phyloP scores from a whole-genome alignment of 331 rosid genomes.

The Erythrophleum ivorense region DNA sequence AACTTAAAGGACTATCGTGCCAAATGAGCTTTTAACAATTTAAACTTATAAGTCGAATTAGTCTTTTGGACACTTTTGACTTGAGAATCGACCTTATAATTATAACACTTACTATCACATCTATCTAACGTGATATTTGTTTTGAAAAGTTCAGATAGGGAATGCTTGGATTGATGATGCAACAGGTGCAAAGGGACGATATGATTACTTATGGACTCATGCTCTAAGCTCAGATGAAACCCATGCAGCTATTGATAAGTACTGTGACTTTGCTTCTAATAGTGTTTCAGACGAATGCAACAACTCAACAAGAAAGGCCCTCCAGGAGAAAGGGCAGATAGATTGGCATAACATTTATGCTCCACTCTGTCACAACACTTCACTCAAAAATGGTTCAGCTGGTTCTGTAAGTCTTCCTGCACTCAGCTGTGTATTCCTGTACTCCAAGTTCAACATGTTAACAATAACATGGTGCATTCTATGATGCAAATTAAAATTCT shows the following conservation, averaged over 20 bases:
- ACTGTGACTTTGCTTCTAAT: slow-evolving; percentile 39
- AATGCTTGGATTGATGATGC: slow-evolving; percentile 20
- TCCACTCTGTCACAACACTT: slow-evolving; percentile 41
- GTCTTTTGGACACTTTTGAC: too few species aligned
- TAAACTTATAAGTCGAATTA: too few species aligned
- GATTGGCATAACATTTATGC: slow-evolving; percentile 42
- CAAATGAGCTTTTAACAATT: too few species aligned
- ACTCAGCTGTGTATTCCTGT: too few species aligned
- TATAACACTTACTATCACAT: too few species aligned
- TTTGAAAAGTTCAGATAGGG: slow-evolving; percentile 22
- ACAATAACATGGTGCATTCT: too few species aligned
- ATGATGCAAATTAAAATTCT: too few species aligned
- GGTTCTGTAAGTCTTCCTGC: slow-evolving; percentile 41
- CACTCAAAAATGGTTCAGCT: slow-evolving; percentile 35
- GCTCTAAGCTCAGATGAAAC: slow-evolving; percentile 46
- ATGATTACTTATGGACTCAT: slow-evolving; percentile 32
- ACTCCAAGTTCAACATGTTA: too few species aligned
- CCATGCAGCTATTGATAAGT: slow-evolving; percentile 41
- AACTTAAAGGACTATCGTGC: too few species aligned
- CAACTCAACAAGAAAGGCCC: slow-evolving; percentile 13
- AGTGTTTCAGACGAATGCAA: slow-evolving; percentile 6
- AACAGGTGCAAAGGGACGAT: not conserved
- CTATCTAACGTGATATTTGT: not conserved
- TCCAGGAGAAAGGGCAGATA: slow-evolving; percentile 33
- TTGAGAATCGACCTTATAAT: too few species aligned